Evolutionary conservation across 768 basidiomycete genomes (phyloP).

Genomic region (Tricholoma terreum): DNA sequence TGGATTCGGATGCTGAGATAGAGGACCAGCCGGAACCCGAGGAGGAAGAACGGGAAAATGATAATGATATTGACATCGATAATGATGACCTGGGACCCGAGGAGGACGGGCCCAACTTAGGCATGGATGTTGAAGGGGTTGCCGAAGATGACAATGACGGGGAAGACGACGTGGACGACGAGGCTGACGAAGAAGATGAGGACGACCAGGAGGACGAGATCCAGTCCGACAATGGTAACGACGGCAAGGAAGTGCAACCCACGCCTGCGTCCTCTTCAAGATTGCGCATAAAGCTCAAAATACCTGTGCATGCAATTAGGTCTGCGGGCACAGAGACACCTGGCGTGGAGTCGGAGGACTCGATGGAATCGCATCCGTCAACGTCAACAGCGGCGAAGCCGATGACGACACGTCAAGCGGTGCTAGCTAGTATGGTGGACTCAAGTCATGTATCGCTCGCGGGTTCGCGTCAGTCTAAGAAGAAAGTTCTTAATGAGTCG

Average conservation of each 20-base stretch:
- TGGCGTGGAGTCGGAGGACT: conserved; percentile 38
- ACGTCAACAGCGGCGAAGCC: conserved; percentile 32
- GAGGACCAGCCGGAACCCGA: conserved; percentile 5
- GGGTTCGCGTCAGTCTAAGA: conserved; percentile 23
- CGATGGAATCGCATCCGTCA: conserved; percentile 24
- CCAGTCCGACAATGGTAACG: conserved; percentile 10
- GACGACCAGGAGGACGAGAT: conserved; percentile 39
- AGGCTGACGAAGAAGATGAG: conserved; percentile 38
- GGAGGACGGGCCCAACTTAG: conserved; percentile 33
- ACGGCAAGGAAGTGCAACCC: not conserved
- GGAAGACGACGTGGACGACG: conserved; percentile 28
- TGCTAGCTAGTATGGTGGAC: conserved; percentile 65
- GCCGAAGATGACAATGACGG: conserved; percentile 33
- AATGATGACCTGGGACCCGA: conserved; percentile 20
- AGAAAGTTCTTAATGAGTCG: conserved; percentile 19
- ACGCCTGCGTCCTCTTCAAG: conserved; percentile 9
- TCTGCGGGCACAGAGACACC: conserved; percentile 16
- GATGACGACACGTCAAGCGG: conserved; percentile 65
- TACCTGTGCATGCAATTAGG: conserved; percentile 16
- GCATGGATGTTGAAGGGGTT: conserved; percentile 38
- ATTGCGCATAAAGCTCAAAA: conserved; percentile 19
- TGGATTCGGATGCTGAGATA: conserved; percentile 11
- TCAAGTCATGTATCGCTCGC: conserved; percentile 63
- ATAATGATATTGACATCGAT: conserved; percentile 23
- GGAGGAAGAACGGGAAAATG: not conserved